These are phyloP conservation scores for Acanthochlamys bracteata DNA, from an alignment of 106 monocot genomes.

Conservation along the genomic window DNA sequence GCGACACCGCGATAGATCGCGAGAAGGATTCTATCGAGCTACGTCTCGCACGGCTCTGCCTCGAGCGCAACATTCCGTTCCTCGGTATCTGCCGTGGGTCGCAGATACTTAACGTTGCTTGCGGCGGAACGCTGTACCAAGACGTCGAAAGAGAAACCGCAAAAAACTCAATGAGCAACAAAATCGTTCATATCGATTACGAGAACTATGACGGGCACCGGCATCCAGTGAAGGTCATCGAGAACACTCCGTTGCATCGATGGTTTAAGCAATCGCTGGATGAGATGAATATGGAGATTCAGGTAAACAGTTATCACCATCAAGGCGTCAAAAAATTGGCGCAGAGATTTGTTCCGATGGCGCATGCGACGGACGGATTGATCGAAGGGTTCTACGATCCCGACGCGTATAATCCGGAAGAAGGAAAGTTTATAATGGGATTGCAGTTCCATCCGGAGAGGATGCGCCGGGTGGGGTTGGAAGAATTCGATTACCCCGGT, in stretches of 20 bases:
- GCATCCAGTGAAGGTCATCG: slow-evolving; percentile 44
- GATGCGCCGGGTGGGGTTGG: slow-evolving; percentile 42
- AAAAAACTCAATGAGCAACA: neutral
- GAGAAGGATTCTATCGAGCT: slow-evolving; percentile 95
- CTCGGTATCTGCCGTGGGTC: slow-evolving; percentile 95
- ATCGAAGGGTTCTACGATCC: slow-evolving; percentile 85
- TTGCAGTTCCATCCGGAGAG: slow-evolving; percentile 88
- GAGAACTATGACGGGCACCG: slow-evolving; percentile 77
- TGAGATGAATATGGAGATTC: slow-evolving; percentile 36
- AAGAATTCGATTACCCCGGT: slow-evolving; percentile 92
- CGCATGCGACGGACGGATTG: slow-evolving; percentile 56
- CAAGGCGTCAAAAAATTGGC: slow-evolving; percentile 85
- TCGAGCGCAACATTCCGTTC: slow-evolving; percentile 77
- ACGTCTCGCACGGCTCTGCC: slow-evolving; percentile 69
- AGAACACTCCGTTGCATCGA: slow-evolving; percentile 37
- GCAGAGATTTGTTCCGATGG: slow-evolving; percentile 72
- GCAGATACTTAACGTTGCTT: slow-evolving; percentile 88
- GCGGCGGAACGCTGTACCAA: slow-evolving; percentile 70
- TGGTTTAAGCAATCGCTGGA: slow-evolving; percentile 62
- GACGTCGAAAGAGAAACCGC: slow-evolving; percentile 57
- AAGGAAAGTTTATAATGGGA: slow-evolving; percentile 90
- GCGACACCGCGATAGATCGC: slow-evolving; percentile 65
- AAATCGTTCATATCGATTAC: slow-evolving; percentile 57
- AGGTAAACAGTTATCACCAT: slow-evolving; percentile 95
- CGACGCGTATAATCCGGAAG: slow-evolving; percentile 54